Evolutionary conservation across 2,329 filamentous ascomycete genomes (phyloP), one percentile per base, ranked within the genome.

Genomic region (Fusarium sp.): DNA sequence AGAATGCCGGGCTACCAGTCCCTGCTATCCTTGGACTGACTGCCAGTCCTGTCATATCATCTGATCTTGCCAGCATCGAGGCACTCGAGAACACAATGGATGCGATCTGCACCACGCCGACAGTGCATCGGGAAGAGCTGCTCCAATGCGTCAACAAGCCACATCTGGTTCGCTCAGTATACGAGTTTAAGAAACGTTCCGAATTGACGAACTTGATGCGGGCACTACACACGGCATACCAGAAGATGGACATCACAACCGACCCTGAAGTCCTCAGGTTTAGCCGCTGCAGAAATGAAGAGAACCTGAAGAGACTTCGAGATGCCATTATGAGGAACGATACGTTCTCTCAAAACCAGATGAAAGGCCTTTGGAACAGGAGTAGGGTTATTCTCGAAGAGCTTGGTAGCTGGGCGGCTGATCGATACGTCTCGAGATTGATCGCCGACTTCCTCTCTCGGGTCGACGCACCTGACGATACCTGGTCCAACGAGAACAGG

Each of bases 11-110:
- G 0, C 69, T 80, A 0, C 58, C 77, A 0, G 81, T 90, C 2
- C 95, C 95, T 0, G 85, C 87, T 22, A 92, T 98, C 32, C 85
- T 98, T 6, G 95, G 95, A 0, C 85, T 98, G 27, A 95, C 93
- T 8, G 95, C 95, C 1, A 97, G 93, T 70, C 95, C 95, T 0
- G 88, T 94, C 4, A 90, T 92, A 73, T 89, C 86, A 65, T 90
- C 88, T 1, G 87, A 87, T 17, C 80, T 87, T 1, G 82, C 84
- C 2, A 87, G 87, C 38, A 85, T 96, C 15, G 83, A 88, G 81
- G 79, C 81, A 6, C 87, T 97, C 8, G 95, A 97, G 79, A 73
- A 80, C 4, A 94, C 93, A 45, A 84, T 98, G 50, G 88, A 95
- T 79, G 89, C 94, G 1, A 85, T 89, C 35, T 93, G 92, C 72